These are phyloP conservation scores for Myxozyma vanderwaltii DNA, from an alignment of 805 yeast species.

Conservation along the genomic window DNA sequence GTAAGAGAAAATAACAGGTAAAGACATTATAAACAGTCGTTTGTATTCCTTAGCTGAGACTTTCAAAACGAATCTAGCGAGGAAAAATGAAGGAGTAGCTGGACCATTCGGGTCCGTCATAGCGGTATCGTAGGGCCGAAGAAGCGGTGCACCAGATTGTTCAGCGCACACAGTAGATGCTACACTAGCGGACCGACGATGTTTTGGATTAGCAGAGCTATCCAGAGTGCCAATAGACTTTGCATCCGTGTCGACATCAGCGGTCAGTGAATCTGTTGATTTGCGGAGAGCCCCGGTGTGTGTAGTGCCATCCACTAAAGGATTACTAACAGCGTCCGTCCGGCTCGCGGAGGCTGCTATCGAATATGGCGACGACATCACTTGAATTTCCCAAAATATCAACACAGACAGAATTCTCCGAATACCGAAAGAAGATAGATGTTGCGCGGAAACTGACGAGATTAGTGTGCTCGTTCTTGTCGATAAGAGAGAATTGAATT, in stretches of 20 bases:
- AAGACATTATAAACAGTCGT: slow-evolving; percentile 31
- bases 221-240: slow-evolving; percentile 11
- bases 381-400: not conserved
- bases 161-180: not conserved
- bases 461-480: too few relatives aligned
- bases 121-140: slow-evolving; percentile 23
- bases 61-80: slow-evolving; percentile 14
- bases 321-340: not conserved
- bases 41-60: slow-evolving; percentile 27
- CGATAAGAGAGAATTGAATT: too few relatives aligned
- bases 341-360: slow-evolving; percentile 6
- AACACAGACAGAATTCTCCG: not conserved
- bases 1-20: slow-evolving; percentile 36
- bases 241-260: slow-evolving; percentile 13
- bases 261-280: not conserved
- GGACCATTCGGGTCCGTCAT: slow-evolving; percentile 23
- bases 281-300: not conserved
- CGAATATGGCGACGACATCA: slow-evolving; percentile 9
- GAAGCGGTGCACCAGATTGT: not conserved
- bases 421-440: not conserved
- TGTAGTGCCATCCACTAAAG: not conserved
- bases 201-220: not conserved
- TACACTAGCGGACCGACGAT: slow-evolving; percentile 1
- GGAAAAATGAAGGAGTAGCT: slow-evolving; percentile 17
- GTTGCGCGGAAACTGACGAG: too few relatives aligned